Conservation (phyloP, 2,329 filamentous ascomycete species). For the Colletotrichum sidae region DNA sequence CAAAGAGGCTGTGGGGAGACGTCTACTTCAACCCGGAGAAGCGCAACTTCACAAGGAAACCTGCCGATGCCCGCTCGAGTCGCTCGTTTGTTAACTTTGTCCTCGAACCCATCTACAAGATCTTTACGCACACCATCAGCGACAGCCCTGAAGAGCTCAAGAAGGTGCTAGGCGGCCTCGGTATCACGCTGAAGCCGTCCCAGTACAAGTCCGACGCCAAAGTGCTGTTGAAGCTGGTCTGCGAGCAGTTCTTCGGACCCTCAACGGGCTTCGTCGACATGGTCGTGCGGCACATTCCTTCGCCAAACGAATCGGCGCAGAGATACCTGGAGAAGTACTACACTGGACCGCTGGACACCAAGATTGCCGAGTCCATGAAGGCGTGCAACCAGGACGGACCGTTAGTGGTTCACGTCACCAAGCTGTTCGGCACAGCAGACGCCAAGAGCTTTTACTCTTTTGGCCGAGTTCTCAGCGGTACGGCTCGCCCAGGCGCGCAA, state of each 20-base stretch:
- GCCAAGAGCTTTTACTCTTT: slow-evolving; percentile 93
- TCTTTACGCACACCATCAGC: slow-evolving; percentile 95
- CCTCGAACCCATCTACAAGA: slow-evolving; percentile 96
- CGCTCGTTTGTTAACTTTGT: slow-evolving; percentile 95
- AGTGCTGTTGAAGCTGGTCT: slow-evolving; percentile 87
- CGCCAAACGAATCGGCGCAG: slow-evolving; percentile 81
- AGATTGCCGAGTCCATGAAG: slow-evolving; percentile 82
- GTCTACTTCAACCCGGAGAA: slow-evolving; percentile 94
- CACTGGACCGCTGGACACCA: slow-evolving; percentile 87
- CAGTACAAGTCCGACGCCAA: slow-evolving; percentile 93
- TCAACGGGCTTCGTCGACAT: slow-evolving; percentile 95
- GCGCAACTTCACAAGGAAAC: slow-evolving; percentile 91
- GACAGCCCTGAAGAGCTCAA: slow-evolving; percentile 88
- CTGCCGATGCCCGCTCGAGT: slow-evolving; percentile 81
- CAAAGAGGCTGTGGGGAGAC: slow-evolving; percentile 90
- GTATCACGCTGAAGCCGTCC: slow-evolving; percentile 89
- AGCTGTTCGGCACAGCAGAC: slow-evolving; percentile 90
- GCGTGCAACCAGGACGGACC: slow-evolving; percentile 90
- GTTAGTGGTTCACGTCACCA: slow-evolving; percentile 90
- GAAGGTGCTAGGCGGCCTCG: slow-evolving; percentile 79
- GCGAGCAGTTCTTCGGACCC: slow-evolving; percentile 94
- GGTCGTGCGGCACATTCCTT: slow-evolving; percentile 90
- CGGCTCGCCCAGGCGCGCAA: slow-evolving; percentile 81
- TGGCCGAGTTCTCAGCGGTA: slow-evolving; percentile 92
- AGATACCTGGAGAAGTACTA: slow-evolving; percentile 88